Evolutionary conservation across 129 eudicot species (phyloP).

Genomic region (Centrapalus pauciflorus): DNA sequence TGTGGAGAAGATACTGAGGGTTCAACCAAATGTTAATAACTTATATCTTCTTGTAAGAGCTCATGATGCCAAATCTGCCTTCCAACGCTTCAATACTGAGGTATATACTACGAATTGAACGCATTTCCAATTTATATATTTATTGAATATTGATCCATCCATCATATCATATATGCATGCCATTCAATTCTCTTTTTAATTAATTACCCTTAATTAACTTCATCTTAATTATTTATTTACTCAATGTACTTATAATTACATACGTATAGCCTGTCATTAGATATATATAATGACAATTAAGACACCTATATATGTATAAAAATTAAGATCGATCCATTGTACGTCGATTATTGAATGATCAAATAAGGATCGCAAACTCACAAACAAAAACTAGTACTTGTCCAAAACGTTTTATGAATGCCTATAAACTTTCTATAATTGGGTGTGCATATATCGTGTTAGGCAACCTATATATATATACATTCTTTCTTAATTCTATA

Average conservation of each 20-base stretch:
- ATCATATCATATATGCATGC: background rate
- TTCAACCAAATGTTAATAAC: conserved; percentile 84
- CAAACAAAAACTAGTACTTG: background rate
- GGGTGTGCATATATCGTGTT: background rate
- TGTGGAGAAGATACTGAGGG: conserved; percentile 86
- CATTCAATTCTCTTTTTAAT: background rate
- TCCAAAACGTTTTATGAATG: background rate
- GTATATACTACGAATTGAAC: no score
- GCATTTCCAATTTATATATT: no score
- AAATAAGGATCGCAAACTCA: no score
- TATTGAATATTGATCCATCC: background rate
- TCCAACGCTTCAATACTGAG: conserved; percentile 70
- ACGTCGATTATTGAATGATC: no score
- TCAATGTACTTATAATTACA: background rate
- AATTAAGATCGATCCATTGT: no score
- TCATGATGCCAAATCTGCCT: conserved; percentile 58
- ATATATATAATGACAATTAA: no score
- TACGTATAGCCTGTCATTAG: no score
- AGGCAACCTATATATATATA: background rate
- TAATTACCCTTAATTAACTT: background rate
- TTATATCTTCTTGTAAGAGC: conserved; percentile 85
- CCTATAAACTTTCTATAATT: no score
- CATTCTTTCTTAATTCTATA: background rate
- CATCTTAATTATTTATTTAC: background rate
- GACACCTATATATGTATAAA: no score